Percentiles rank a stretch among this genome's conserved stretches.
These are phyloP conservation scores for Pleurotus ostreatus DNA, from an alignment of 768 basidiomycete genomes.

Conservation along the genomic window DNA sequence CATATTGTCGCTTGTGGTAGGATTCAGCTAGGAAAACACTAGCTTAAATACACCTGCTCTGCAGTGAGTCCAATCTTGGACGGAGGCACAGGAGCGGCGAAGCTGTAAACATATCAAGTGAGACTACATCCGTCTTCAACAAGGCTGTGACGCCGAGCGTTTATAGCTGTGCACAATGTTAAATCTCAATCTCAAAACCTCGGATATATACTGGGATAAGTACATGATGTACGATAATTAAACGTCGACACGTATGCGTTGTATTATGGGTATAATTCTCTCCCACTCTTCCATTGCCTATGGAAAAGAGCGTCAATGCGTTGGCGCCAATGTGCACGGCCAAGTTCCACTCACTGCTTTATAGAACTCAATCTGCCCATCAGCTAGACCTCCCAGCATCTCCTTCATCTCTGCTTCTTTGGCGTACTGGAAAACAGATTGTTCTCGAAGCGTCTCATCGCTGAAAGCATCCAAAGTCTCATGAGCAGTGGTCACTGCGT, in stretches of 20 bases:
- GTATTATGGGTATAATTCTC: conserved; percentile 86
- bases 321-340: neutral
- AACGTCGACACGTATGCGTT: conserved; percentile 91
- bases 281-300: conserved; percentile 98
- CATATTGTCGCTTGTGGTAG: neutral
- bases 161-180: no score
- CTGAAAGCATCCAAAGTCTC: conserved; percentile 97
- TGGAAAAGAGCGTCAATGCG: neutral
- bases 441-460: conserved; percentile 90
- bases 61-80: no score
- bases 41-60: no score
- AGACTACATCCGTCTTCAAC: no score
- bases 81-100: no score
- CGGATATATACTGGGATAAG: conserved; percentile 9
- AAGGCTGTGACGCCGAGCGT: no score
- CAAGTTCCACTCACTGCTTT: conserved; percentile 51
- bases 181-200: neutral
- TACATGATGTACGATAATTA: conserved; percentile 30
- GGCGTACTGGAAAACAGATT: conserved; percentile 81
- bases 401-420: conserved; percentile 98
- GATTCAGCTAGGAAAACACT: no score
- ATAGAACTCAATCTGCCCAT: conserved; percentile 95
- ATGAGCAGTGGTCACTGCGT: conserved; percentile 91
- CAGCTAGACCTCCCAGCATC: conserved; percentile 82
- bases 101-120: no score